These are phyloP conservation scores for Neofusicoccum cordaticola DNA, from an alignment of 2,329 filamentous ascomycete genomes.

Conservation along the genomic window DNA sequence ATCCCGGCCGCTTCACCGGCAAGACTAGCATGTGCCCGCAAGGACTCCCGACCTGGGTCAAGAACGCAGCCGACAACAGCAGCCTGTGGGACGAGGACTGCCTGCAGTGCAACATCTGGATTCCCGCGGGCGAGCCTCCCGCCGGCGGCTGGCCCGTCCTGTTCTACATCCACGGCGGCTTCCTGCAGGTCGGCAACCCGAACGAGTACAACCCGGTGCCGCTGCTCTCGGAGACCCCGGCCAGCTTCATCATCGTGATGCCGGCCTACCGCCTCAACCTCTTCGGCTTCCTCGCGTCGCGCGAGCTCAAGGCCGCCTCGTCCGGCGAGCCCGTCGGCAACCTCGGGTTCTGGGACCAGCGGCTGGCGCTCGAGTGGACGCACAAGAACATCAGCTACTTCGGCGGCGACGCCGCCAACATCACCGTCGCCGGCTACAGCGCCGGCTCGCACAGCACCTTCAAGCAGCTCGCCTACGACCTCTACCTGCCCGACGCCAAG, in stretches of 20 bases:
- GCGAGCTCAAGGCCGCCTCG: conserved; percentile 43
- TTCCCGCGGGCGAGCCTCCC: conserved; percentile 48
- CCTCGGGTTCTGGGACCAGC: conserved; percentile 58
- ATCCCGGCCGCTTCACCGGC: conserved; percentile 47
- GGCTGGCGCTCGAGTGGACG: conserved; percentile 56
- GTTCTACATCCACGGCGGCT: conserved; percentile 58
- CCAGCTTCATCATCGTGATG: conserved; percentile 52
- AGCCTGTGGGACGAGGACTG: conserved; percentile 52
- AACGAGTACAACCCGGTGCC: conserved; percentile 47
- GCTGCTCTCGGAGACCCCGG: conserved; percentile 49
- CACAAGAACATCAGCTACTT: conserved; percentile 51
- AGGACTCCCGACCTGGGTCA: conserved; percentile 14
- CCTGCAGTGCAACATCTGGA: conserved; percentile 56
- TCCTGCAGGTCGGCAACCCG: conserved; percentile 55
- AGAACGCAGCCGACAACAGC: conserved; percentile 20
- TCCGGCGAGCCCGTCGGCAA: conserved; percentile 45
- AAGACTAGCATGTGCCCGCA: conserved; percentile 51
- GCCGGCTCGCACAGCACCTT: conserved; percentile 57
- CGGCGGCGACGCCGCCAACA: conserved; percentile 49
- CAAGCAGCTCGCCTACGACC: conserved; percentile 57
- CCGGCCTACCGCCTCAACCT: conserved; percentile 58
- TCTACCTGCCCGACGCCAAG: conserved; percentile 47
- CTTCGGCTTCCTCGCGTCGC: conserved; percentile 55
- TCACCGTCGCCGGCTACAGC: conserved; percentile 56
- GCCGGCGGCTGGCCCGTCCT: conserved; percentile 55